Percentiles rank a stretch among this genome's conserved stretches.
phyloP scores from a whole-genome alignment of 208 protist species.

The Phytomonas serpens region DNA sequence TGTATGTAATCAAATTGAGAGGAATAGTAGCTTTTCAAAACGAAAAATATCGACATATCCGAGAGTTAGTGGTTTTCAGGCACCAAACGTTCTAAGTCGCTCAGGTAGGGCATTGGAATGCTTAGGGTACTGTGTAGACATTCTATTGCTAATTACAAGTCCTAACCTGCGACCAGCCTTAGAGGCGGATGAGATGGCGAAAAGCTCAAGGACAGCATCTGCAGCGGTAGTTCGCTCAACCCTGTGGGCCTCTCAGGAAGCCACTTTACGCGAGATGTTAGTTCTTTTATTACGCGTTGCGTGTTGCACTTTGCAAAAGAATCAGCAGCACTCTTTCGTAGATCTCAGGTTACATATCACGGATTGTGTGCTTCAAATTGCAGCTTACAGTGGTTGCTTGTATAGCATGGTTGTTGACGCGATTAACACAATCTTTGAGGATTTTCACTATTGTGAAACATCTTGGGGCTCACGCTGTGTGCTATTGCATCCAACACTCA shows the following conservation, averaged over 20 bases:
- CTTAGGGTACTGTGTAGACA: constrained; percentile 64
- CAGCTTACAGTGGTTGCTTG: constrained; percentile 45
- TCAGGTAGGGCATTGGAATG: constrained; percentile 18
- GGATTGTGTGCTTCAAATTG: constrained; percentile 64
- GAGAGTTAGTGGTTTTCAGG: neutral
- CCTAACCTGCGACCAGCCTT: constrained; percentile 44
- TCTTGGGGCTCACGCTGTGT: neutral
- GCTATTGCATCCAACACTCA: neutral
- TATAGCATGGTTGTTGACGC: constrained; percentile 56
- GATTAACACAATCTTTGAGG: constrained; percentile 21
- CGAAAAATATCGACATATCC: neutral
- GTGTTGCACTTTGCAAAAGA: neutral
- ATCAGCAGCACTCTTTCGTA: constrained; percentile 7
- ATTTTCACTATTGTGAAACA: neutral
- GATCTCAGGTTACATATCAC: constrained; percentile 30
- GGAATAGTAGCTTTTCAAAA: constrained; percentile 3
- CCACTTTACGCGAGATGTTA: constrained; percentile 38
- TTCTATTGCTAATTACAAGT: constrained; percentile 59
- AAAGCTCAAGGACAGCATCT: constrained; percentile 23
- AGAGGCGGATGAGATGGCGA: constrained; percentile 19
- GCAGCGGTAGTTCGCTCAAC: constrained; percentile 39
- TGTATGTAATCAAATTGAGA: neutral
- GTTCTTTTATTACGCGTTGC: constrained; percentile 20
- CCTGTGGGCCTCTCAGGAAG: constrained; percentile 48
- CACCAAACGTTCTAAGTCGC: neutral